Evolutionary conservation across 768 basidiomycete species (phyloP), one percentile per base, ranked within the genome.

Genomic region (Lentinula sp.): DNA sequence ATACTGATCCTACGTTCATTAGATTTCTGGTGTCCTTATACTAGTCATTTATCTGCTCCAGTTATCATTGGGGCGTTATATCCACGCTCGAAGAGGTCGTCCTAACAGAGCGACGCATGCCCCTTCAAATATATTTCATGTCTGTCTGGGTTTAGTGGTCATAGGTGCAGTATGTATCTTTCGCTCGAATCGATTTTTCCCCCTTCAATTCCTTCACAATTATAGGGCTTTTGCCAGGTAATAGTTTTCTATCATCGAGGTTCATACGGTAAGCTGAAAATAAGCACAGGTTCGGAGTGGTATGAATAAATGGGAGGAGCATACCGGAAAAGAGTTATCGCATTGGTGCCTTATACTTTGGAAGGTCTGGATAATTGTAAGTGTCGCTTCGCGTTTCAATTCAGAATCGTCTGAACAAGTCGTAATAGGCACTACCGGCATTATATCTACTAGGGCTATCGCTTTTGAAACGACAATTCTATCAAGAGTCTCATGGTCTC

Each of bases 51-150:
- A 84, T 65, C 71, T 81, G 61, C 62, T 76, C 2, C 85, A 88
- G 69, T 67, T 82, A 37, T 67, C 71, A 31, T 74, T 87, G 5
- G 87, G 87, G 6, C 72, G 76, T 5, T 76, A 79, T 59, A 81
- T 85, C 57, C 84, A 87, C 69, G 69, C 70, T 39, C 71, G 74
- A 53, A 74, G 73, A 62, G 65, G 70, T 48, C 71, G 68, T 32
- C 32, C 56, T n/a, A 57, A 43, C 42, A 23, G 56, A n/a, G 61
- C 64, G 9, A 70, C 70, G 16, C 84, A 83, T 56, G 85, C 82
- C 21, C 78, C 79, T 15, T 73, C 74, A 1, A 87, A 88, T 66
- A 76, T 85, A 63, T 49, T 82, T 7, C 88, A 89, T 64, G 80
- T 84, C 46, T 64, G 72, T 8, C 65, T 85, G 0, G 88, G 87